These are phyloP conservation scores for Epichloe coenophiala DNA, from an alignment of 2,329 filamentous ascomycete genomes.

Conservation along the genomic window DNA sequence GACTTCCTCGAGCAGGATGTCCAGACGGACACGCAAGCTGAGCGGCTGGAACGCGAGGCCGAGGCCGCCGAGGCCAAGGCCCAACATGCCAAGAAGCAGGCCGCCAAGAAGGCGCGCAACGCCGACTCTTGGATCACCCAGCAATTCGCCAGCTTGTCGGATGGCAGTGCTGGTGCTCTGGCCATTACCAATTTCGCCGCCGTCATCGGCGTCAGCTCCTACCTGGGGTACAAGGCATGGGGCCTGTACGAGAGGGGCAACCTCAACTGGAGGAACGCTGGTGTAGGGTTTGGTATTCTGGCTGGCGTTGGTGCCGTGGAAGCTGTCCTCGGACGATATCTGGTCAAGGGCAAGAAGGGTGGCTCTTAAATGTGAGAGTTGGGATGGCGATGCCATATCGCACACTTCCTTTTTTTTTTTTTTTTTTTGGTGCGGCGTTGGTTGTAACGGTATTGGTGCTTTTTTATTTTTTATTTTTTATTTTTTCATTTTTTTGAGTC, in stretches of 20 bases:
- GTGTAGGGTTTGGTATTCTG: constrained; percentile 37
- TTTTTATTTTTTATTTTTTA: too few relatives aligned
- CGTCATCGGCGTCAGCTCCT: constrained; percentile 38
- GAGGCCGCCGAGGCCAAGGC: constrained; percentile 13
- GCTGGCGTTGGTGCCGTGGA: constrained; percentile 36
- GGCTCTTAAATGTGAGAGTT: constrained; percentile 4
- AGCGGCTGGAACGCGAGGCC: constrained; percentile 43
- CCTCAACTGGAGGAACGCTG: constrained; percentile 35
- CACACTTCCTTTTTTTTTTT: background rate
- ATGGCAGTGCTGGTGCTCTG: constrained; percentile 29
- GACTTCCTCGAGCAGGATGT: constrained; percentile 54
- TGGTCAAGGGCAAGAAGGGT: constrained; percentile 23
- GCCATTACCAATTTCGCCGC: constrained; percentile 33
- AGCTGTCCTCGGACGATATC: constrained; percentile 33
- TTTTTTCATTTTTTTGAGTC: background rate
- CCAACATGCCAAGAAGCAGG: constrained; percentile 32
- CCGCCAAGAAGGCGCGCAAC: constrained; percentile 18
- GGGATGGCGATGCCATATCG: background rate
- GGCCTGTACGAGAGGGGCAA: constrained; percentile 39
- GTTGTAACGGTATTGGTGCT: background rate
- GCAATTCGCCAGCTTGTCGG: constrained; percentile 33
- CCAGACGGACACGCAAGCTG: constrained; percentile 52
- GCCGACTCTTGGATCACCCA: constrained; percentile 36
- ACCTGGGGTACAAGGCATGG: constrained; percentile 42
- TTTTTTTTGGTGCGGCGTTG: constrained; percentile 1